Percentiles rank a stretch among this genome's conserved stretches.
Evolutionary conservation across 805 yeast species (phyloP).

Genomic region (Cyberlindnera americana): DNA sequence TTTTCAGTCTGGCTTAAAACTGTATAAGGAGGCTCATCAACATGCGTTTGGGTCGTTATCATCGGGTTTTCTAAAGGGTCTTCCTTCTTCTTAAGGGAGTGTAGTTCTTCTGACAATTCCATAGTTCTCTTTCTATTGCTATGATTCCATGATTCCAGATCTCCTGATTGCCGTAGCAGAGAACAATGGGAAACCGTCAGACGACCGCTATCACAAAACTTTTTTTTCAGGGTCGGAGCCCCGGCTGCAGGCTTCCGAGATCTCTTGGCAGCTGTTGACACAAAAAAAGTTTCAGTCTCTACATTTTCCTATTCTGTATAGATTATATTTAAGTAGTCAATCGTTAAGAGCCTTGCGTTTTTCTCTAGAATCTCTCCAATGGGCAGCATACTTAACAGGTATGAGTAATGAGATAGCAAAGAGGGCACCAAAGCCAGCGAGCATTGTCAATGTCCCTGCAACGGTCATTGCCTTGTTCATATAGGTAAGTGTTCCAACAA

Average conservation of each 20-base stretch:
- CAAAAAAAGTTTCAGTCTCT: no score
- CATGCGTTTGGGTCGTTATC: no score
- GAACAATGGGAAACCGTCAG: no score
- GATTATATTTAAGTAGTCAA: no score
- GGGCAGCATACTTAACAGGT: conserved; percentile 31
- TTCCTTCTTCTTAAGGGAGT: no score
- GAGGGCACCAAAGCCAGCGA: conserved; percentile 46
- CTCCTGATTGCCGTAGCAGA: no score
- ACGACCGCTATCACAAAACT: no score
- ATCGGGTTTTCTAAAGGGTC: no score
- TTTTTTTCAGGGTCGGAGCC: background rate
- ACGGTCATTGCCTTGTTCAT: conserved; percentile 56
- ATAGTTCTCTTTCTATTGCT: no score
- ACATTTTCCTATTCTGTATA: no score
- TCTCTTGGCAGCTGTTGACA: background rate
- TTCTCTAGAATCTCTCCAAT: conserved; percentile 26
- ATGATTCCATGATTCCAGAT: no score
- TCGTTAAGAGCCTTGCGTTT: background rate
- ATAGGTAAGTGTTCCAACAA: conserved; percentile 61
- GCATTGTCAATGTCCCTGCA: conserved; percentile 75
- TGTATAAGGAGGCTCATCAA: conserved; percentile 4
- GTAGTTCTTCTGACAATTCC: no score
- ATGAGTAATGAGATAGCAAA: conserved; percentile 25
- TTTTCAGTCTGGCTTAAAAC: conserved; percentile 8
- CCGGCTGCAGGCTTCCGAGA: conserved; percentile 5